These are phyloP conservation scores for Phialemonium atrogriseum DNA, from an alignment of 2,329 filamentous ascomycete species.

Conservation along the genomic window DNA sequence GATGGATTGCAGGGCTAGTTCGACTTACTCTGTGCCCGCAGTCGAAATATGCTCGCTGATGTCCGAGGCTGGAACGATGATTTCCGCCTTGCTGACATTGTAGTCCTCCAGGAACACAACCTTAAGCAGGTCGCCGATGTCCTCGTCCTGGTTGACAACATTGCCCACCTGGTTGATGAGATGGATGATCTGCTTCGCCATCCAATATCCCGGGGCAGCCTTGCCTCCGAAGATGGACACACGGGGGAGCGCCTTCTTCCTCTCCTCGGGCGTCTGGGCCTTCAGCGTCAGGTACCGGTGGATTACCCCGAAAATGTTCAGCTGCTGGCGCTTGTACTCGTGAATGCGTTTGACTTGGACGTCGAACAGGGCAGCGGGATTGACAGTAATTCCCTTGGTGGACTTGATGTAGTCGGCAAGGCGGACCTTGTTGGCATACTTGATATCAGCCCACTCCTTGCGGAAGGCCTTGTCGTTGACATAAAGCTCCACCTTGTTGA, in stretches of 20 bases:
- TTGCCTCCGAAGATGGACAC: constrained; percentile 98
- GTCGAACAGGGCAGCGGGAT: constrained; percentile 84
- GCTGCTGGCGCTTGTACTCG: constrained; percentile 97
- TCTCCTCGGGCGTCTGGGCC: constrained; percentile 70
- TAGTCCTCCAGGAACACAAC: constrained; percentile 97
- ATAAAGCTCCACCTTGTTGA: constrained; percentile 79
- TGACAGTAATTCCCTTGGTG: constrained; percentile 71
- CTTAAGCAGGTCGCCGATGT: constrained; percentile 90
- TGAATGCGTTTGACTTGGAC: constrained; percentile 99
- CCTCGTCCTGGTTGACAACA: constrained; percentile 86
- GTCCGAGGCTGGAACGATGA: constrained; percentile 89
- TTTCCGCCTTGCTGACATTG: constrained; percentile 98
- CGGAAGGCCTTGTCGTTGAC: constrained; percentile 84
- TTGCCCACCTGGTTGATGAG: constrained; percentile 85
- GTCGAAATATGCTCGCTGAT: constrained; percentile 98
- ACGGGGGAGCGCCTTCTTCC: constrained; percentile 77
- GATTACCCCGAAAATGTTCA: constrained; percentile 98
- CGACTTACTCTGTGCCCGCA: constrained; percentile 74
- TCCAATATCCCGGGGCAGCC: constrained; percentile 97
- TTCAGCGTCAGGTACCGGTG: constrained; percentile 89
- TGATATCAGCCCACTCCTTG: constrained; percentile 93
- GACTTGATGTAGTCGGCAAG: constrained; percentile 87
- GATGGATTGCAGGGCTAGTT: background rate
- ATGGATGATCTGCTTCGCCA: constrained; percentile 98
- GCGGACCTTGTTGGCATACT: constrained; percentile 89